Evolutionary conservation across 345 rosid genomes (phyloP).

Genomic region (Turritis glabra): DNA sequence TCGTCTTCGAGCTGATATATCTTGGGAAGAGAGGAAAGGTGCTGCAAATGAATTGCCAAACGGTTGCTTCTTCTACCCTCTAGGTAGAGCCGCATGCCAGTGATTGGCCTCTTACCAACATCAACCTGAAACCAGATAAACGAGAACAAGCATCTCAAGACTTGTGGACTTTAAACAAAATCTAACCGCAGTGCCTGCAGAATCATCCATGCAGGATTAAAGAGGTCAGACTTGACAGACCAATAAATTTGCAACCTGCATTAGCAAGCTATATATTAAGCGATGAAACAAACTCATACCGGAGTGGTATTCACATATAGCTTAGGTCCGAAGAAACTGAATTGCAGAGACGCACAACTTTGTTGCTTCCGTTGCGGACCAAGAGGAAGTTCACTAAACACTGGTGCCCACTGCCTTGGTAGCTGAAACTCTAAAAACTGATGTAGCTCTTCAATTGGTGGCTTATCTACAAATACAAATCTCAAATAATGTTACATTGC

Average conservation of each 20-base stretch:
- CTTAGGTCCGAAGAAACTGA: constrained; percentile 93
- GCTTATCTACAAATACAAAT: constrained; percentile 66
- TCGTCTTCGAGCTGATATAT: constrained; percentile 77
- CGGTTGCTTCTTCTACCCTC: constrained; percentile 90
- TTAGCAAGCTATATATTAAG: constrained; percentile 2
- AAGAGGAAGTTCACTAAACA: constrained; percentile 95
- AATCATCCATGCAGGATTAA: neutral
- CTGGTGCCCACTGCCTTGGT: constrained; percentile 97
- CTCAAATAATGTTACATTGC: neutral
- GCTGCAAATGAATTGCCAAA: constrained; percentile 87
- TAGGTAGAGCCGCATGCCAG: constrained; percentile 92
- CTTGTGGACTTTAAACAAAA: constrained; percentile 8
- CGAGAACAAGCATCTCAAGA: constrained; percentile 19
- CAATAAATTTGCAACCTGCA: neutral
- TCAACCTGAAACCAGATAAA: constrained; percentile 62
- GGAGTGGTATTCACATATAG: constrained; percentile 76
- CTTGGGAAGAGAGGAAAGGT: constrained; percentile 93
- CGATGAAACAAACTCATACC: constrained; percentile 47
- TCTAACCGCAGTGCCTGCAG: constrained; percentile 6
- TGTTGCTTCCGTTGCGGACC: constrained; percentile 87
- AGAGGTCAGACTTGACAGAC: constrained; percentile 10
- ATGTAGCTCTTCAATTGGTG: constrained; percentile 86
- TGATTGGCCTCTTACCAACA: constrained; percentile 91
- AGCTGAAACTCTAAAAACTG: constrained; percentile 97
- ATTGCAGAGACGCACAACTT: constrained; percentile 69